Percentiles rank a stretch among this genome's conserved stretches.
These are phyloP conservation scores for Phaseolus lunatus DNA, from an alignment of 306 rosid species.

Conservation along the genomic window DNA sequence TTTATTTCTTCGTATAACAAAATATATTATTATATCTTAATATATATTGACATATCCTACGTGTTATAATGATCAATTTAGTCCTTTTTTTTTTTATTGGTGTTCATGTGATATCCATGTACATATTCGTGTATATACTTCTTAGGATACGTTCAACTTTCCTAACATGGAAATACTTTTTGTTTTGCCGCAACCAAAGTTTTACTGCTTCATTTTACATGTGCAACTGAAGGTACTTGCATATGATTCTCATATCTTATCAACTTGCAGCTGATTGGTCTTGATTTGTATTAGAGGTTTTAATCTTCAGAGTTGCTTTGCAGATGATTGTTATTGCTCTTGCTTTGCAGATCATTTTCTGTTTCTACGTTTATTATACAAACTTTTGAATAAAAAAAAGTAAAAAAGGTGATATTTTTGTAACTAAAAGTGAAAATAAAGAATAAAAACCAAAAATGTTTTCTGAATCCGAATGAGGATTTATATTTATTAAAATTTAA, in stretches of 20 bases:
- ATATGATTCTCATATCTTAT: slow-evolving; percentile 23
- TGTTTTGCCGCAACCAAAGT: slow-evolving; percentile 27
- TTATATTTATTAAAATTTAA: background rate
- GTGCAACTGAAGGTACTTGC: slow-evolving; percentile 37
- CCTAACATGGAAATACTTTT: background rate
- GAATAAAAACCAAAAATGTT: background rate
- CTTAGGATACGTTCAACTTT: slow-evolving; percentile 3
- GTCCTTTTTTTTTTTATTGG: no score
- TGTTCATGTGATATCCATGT: no score
- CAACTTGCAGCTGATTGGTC: slow-evolving; percentile 25
- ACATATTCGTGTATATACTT: background rate
- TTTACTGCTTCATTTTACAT: slow-evolving; percentile 27
- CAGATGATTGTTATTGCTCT: no score
- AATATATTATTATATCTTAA: no score
- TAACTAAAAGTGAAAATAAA: no score
- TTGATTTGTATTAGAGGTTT: slow-evolving; percentile 21
- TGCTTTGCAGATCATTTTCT: background rate
- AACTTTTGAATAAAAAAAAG: background rate
- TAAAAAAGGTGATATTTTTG: background rate
- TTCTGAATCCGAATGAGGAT: background rate
- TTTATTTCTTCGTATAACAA: no score
- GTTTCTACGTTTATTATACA: background rate
- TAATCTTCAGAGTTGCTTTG: background rate
- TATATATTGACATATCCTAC: no score
- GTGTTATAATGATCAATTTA: no score